Percentiles rank a stretch among this genome's conserved stretches.
These are phyloP conservation scores for Solanum aculeatissimum DNA, from an alignment of 305 asterid genomes.

Conservation along the genomic window DNA sequence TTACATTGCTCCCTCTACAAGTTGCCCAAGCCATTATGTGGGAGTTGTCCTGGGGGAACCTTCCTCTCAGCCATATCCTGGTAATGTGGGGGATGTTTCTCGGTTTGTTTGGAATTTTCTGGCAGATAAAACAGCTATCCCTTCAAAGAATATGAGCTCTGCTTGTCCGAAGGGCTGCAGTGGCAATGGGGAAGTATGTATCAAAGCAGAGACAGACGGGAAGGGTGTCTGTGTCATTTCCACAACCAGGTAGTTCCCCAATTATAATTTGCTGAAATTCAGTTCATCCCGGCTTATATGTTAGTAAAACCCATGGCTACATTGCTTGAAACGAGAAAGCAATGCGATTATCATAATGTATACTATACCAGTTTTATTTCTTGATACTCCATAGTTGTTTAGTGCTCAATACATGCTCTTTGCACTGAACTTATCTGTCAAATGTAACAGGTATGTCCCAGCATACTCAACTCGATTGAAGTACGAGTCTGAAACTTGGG, in stretches of 20 bases:
- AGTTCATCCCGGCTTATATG: background rate
- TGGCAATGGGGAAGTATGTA: constrained; percentile 54
- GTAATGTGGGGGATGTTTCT: constrained; percentile 65
- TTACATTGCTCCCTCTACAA: constrained; percentile 61
- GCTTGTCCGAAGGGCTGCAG: constrained; percentile 62
- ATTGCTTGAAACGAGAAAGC: background rate
- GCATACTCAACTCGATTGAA: constrained; percentile 87
- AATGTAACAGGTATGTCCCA: constrained; percentile 62
- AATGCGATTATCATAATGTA: background rate
- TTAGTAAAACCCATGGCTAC: background rate
- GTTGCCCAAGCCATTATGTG: constrained; percentile 81
- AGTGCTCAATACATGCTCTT: background rate
- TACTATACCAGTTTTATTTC: background rate
- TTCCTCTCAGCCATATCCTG: constrained; percentile 44
- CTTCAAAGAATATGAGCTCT: constrained; percentile 40
- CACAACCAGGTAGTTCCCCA: constrained; percentile 57
- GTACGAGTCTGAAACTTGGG: constrained; percentile 60
- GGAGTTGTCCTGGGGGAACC: constrained; percentile 87
- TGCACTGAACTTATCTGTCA: background rate
- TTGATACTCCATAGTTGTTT: background rate
- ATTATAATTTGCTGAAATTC: background rate
- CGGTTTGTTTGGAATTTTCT: constrained; percentile 86
- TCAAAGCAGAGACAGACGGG: constrained; percentile 53
- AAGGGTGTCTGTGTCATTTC: constrained; percentile 78
- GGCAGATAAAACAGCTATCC: constrained; percentile 70